Percentiles rank a stretch among this genome's conserved stretches.
phyloP scores from a whole-genome alignment of 495 filamentous ascomycete genomes.

The Hypoxylon subgilvum region DNA sequence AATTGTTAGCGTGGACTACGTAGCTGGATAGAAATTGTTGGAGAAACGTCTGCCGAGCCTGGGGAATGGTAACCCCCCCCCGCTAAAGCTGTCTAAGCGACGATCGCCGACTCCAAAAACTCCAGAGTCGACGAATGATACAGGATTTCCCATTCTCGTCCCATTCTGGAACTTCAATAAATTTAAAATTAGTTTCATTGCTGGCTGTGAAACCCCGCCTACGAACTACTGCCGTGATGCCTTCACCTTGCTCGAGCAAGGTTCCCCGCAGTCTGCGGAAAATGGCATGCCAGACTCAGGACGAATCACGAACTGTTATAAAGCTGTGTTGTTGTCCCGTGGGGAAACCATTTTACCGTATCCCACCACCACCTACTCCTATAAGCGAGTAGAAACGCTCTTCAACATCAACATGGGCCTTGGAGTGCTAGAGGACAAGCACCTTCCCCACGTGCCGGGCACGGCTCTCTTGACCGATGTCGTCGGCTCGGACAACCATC shows the following conservation, averaged over 20 bases:
- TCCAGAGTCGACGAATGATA: background rate
- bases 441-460: constrained; percentile 35
- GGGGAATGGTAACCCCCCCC: background rate
- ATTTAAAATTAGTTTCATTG: constrained; percentile 1
- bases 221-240: constrained; percentile 30
- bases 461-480: constrained; percentile 36
- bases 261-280: constrained; percentile 31
- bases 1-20: no score
- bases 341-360: no score
- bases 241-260: constrained; percentile 31
- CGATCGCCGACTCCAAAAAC: background rate
- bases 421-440: constrained; percentile 36
- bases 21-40: no score
- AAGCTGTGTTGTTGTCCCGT: no score
- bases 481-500: constrained; percentile 16
- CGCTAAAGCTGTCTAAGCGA: background rate
- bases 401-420: constrained; percentile 31
- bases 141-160: background rate
- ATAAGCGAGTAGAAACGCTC: no score
- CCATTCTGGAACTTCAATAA: background rate
- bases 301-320: background rate
- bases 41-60: constrained; percentile 1
- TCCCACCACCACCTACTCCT: no score
- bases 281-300: constrained; percentile 8
- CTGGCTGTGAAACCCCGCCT: constrained; percentile 1